A percentile compares a stretch with the other conserved stretches of the same genome.
Evolutionary conservation across 2,329 filamentous ascomycete genomes (phyloP).

Genomic region (Aspergillus arachidicola): DNA sequence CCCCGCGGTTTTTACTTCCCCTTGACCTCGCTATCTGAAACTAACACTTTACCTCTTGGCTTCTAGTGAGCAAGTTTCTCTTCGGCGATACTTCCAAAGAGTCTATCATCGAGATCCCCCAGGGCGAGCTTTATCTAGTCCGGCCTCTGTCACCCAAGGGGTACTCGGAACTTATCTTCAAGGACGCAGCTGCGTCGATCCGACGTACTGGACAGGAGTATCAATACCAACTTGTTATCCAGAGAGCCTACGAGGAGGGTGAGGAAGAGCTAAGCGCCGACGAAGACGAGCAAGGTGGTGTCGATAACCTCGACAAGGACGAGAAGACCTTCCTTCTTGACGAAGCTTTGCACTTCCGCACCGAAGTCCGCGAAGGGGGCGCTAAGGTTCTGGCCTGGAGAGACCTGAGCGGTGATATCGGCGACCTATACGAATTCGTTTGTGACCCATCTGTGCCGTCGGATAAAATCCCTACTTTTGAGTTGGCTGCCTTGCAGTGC

Average conservation of each 20-base stretch:
- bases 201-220: conserved; percentile 91
- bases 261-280: conserved; percentile 93
- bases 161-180: conserved; percentile 98
- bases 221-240: conserved; percentile 95
- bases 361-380: conserved; percentile 75
- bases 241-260: conserved; percentile 95
- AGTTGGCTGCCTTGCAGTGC: conserved; percentile 82
- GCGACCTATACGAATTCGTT: conserved; percentile 97
- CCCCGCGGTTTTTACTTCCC: neutral
- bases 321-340: conserved; percentile 98
- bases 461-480: conserved; percentile 76
- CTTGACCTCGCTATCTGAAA: conserved; percentile 1
- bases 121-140: conserved; percentile 96
- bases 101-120: conserved; percentile 88
- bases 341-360: conserved; percentile 83
- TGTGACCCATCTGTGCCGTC: conserved; percentile 75
- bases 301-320: conserved; percentile 86
- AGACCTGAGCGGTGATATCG: conserved; percentile 88
- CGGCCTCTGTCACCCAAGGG: conserved; percentile 93
- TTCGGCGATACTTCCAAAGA: conserved; percentile 89
- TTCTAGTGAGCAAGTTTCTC: conserved; percentile 82
- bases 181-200: conserved; percentile 90
- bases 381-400: conserved; percentile 92
- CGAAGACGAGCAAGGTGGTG: conserved; percentile 77
- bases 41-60: conserved; percentile 12